Conservation (phyloP, 1,139 yeast species). For the Zygoascus sp. region DNA sequence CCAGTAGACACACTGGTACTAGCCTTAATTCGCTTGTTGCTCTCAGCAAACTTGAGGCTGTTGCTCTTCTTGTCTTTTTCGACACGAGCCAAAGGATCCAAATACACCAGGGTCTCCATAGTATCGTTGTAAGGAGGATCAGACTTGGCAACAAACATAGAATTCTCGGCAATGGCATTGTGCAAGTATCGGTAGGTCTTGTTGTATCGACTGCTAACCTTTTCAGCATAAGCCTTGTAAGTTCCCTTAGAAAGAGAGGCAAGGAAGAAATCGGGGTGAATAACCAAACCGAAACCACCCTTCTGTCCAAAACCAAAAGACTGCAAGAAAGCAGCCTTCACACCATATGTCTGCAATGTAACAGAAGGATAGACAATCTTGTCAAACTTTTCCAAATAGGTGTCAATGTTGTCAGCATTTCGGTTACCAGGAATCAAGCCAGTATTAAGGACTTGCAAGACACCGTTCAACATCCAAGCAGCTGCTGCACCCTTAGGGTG, state of each 20-base stretch:
- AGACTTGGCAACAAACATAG: conserved; percentile 89
- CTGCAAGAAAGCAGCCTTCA: conserved; percentile 94
- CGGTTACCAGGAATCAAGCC: conserved; percentile 99
- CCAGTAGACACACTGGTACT: conserved; percentile 31
- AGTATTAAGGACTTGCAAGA: conserved; percentile 82
- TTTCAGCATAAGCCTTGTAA: conserved; percentile 63
- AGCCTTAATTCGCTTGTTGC: conserved; percentile 33
- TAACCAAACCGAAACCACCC: conserved; percentile 92
- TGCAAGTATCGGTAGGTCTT: conserved; percentile 94
- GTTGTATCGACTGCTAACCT: conserved; percentile 79
- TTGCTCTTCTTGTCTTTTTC: conserved; percentile 45
- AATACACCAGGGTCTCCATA: conserved; percentile 82
- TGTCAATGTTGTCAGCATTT: conserved; percentile 95
- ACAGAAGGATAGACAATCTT: conserved; percentile 92
- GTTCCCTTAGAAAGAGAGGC: conserved; percentile 70
- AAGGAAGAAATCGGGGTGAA: conserved; percentile 90
- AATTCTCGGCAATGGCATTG: conserved; percentile 86
- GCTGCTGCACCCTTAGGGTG: conserved; percentile 99
- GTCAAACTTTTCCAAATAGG: conserved; percentile 72
- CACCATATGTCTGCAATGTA: conserved; percentile 90
- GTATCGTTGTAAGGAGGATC: conserved; percentile 88
- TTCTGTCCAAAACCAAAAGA: conserved; percentile 99
- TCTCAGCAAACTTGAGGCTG: conserved; percentile 47
- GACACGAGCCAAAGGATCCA: conserved; percentile 94
- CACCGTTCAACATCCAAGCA: conserved; percentile 99